Conservation (phyloP, 805 yeast genomes). For the Metschnikowia lochheadii region DNA sequence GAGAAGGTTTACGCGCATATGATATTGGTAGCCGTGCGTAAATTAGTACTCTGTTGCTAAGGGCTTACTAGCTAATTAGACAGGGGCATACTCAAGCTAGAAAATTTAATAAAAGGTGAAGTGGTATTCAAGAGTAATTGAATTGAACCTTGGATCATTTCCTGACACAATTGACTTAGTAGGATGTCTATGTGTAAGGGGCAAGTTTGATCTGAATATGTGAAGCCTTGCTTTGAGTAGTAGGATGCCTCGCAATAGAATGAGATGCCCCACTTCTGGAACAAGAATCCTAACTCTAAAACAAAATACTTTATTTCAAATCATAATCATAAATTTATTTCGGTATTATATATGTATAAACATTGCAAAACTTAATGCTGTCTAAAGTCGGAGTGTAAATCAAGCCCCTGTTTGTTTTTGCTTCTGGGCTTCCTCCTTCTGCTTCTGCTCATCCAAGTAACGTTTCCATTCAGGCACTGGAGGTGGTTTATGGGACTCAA, state of each 20-base stretch:
- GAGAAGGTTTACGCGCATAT: constrained; percentile 15
- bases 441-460: constrained; percentile 23
- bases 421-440: background rate
- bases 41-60: background rate
- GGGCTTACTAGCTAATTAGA: background rate
- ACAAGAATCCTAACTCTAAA: too few relatives aligned
- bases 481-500: constrained; percentile 34
- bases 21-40: constrained; percentile 5
- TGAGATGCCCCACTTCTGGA: too few relatives aligned
- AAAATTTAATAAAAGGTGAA: background rate
- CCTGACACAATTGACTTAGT: too few relatives aligned
- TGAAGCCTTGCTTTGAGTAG: too few relatives aligned
- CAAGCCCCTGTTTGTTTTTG: background rate
- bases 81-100: too few relatives aligned
- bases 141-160: too few relatives aligned
- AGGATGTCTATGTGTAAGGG: too few relatives aligned
- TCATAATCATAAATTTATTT: background rate
- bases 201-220: too few relatives aligned
- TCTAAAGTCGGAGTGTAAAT: background rate
- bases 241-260: too few relatives aligned
- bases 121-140: too few relatives aligned
- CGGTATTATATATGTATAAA: background rate
- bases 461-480: constrained; percentile 37
- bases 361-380: background rate
- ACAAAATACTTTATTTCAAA: too few relatives aligned